Base-by-base conservation (phyloP, 148 eudicot genomes). In the Euryodendron excelsum region DNA sequence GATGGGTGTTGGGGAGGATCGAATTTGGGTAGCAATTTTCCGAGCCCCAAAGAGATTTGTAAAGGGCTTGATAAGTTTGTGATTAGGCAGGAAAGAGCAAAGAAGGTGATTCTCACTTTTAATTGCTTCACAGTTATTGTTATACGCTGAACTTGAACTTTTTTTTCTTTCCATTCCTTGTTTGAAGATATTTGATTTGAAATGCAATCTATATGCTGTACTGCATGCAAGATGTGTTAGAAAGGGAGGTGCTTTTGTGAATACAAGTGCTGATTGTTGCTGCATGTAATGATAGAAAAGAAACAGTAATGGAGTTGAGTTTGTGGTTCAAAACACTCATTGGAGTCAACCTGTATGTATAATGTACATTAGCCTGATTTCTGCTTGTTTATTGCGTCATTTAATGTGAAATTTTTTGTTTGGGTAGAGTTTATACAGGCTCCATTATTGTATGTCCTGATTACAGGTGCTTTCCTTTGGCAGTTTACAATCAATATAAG, bases 21-120 rank as follows among this genome's bases (percentile, higher is more conserved):
- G 11, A 91, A 81, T 86, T 69, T 93, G 83, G 99, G 98, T 23
- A 39, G 60, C 72, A 79, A 79, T 47, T 96, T 93, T 76, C 99
- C 99, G 11, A 93, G 98, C 67, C 99, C 99, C 23, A 96, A 92
- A 72, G 95, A 93, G 88, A 93, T 96, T 69, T 93, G 98, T 76
- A 91, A 82, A 86, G 99, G 99, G 77, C 98, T 93, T 82, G 99
- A 96, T 85, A 91, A 90, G 91, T 96, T 93, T 89, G 99, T 96
- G 75, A 93, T 96, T 83, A 97, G 99, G 39, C 99, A 96, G 85
- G 92, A 90, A 78, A 93, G 93, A 78, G 97, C 98, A 75, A 96
- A 96, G 88, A 96, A 93, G 98, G 99, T 94, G 55, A 37, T 63
- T 75, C 63, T 20, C 20, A 34, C 60, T 10, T 23, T 73, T 70